Evolutionary conservation across 371 early-diverging fungal genomes (phyloP), one percentile per base, ranked within the genome.

Genomic region (Apophysomyces ossiformis): DNA sequence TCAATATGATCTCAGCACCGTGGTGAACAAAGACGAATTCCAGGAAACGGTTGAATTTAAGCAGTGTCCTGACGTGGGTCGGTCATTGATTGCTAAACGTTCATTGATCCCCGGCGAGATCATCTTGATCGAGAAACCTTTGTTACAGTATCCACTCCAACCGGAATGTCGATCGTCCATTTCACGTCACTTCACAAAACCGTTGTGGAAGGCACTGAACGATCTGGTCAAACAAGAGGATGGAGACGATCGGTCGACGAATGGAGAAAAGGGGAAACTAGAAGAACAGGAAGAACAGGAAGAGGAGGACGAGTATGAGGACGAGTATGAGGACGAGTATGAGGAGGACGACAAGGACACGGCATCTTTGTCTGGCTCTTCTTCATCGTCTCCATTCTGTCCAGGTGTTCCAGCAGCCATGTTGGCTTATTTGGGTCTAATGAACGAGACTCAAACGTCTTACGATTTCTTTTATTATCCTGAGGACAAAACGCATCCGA

Each of bases 361-460:
- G 4, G 68, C 63, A 8, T 66, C 68, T 7, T 56, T 66, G 11
- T 62, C 66, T 13, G 60, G 56, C 41, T 54, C 36, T 5, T 37
- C 39, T 26, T 46, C 63, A 44, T 58, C 69, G 15, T 73, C 79
- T 1, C 66, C 74, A 4, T 80, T 79, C 54, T 69, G 71, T 41
- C 83, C 83, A 2, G 83, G 83, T 45, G 69, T 83, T 4, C 83
- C 83, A 8, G 83, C 80, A n/a, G 79, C 83, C 50, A 76, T 79
- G 69, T 57, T 83, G 6, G 83, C 80, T 8, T 83, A 78, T 61
- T 60, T 80, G 2, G 37, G 5, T 32, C 35, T 7, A 41, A 57
- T n/a, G 61, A 46, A 4, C 61, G 61, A 56, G 60, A 39, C 37
- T 47, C 57, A 47, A 71, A 15, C 59, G 57, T 46, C 21, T 57